These are phyloP conservation scores for Colletotrichum plurivorum DNA, from an alignment of 2,329 filamentous ascomycete species.

Conservation along the genomic window DNA sequence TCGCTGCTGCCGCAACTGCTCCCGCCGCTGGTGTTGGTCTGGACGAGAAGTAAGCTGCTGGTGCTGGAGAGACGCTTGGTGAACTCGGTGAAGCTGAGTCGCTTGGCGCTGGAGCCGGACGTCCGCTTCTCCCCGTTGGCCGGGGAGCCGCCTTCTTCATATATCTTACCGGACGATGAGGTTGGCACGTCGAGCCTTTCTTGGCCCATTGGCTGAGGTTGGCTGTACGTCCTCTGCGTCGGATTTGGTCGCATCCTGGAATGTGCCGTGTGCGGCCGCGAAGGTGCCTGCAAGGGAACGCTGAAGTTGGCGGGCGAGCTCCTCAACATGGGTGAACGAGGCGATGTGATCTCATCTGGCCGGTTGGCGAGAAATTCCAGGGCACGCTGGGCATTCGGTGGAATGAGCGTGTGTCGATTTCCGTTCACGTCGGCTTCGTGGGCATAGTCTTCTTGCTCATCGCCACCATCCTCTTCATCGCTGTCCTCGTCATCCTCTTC, in stretches of 20 bases:
- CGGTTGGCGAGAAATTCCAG: conserved; percentile 65
- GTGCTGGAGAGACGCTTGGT: conserved; percentile 73
- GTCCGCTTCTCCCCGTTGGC: conserved; percentile 61
- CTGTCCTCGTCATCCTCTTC: conserved; percentile 58
- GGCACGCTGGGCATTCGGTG: conserved; percentile 63
- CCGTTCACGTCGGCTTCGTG: conserved; percentile 48
- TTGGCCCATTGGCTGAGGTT: conserved; percentile 58
- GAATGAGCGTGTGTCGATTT: conserved; percentile 54
- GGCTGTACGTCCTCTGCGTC: conserved; percentile 62
- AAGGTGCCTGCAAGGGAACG: conserved; percentile 42
- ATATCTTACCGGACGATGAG: conserved; percentile 45
- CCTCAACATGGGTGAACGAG: conserved; percentile 52
- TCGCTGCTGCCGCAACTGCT: conserved; percentile 66
- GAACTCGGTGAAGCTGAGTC: conserved; percentile 73
- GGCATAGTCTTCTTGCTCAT: conserved; percentile 56
- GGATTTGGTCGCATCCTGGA: conserved; percentile 61
- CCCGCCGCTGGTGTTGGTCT: conserved; percentile 66
- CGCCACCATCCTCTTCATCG: conserved; percentile 58
- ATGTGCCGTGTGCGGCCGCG: conserved; percentile 69
- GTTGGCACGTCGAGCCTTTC: conserved; percentile 43
- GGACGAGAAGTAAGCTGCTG: conserved; percentile 71
- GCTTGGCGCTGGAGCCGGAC: conserved; percentile 69
- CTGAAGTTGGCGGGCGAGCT: conserved; percentile 39
- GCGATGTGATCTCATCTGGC: conserved; percentile 50
- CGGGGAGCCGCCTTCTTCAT: conserved; percentile 52